Evolutionary conservation across 1,139 yeast genomes (phyloP).

Genomic region (Taphrina deformans): DNA sequence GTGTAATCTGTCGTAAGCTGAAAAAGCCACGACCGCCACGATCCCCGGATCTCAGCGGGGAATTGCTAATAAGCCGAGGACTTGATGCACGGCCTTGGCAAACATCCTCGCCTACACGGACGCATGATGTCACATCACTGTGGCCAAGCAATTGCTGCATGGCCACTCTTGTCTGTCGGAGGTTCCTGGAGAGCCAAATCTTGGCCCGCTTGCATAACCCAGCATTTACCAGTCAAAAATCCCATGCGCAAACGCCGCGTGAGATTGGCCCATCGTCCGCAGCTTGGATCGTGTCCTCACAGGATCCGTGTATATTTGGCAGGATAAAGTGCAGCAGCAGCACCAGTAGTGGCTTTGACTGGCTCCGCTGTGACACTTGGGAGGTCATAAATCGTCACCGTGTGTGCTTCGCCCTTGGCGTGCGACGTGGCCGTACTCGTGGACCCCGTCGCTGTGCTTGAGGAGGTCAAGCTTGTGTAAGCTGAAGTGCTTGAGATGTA

Average conservation of each 20-base stretch:
- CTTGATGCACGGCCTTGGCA: background rate
- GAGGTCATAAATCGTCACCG: background rate
- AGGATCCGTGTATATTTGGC: background rate
- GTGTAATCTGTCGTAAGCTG: background rate
- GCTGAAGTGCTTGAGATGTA: background rate
- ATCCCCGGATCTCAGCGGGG: background rate
- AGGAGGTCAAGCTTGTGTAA: background rate
- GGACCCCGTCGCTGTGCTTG: background rate
- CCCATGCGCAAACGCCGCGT: background rate
- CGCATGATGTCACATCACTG: background rate
- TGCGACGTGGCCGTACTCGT: background rate
- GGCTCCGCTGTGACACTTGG: background rate
- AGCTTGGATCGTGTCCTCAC: background rate
- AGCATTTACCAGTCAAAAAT: background rate
- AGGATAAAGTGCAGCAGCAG: background rate
- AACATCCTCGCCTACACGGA: background rate
- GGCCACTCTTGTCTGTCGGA: background rate
- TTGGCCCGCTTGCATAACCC: background rate
- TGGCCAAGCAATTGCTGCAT: background rate
- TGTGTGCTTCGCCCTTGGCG: background rate
- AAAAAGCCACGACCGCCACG: background rate
- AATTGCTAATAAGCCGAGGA: background rate
- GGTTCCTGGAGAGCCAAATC: background rate
- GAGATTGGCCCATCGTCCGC: background rate
- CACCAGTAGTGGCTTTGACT: background rate